These are phyloP conservation scores for Suillus ampliporus DNA, from an alignment of 768 basidiomycete species.

Conservation along the genomic window DNA sequence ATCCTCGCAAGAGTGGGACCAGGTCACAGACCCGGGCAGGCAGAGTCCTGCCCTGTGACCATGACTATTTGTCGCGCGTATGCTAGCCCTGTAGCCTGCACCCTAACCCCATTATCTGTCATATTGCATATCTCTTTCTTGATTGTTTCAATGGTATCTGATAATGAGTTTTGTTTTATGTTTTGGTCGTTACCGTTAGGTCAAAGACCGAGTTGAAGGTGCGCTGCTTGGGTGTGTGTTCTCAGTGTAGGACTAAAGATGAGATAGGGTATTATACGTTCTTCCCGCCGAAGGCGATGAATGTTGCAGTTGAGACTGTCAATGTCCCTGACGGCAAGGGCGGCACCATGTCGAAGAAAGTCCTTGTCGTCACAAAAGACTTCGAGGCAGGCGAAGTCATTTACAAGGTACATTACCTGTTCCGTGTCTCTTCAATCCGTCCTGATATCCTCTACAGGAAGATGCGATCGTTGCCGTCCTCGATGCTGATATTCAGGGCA, in stretches of 20 bases:
- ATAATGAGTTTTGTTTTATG: constrained; percentile 49
- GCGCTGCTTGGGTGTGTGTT: constrained; percentile 43
- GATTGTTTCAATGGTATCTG: constrained; percentile 51
- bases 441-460: constrained; percentile 55
- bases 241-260: constrained; percentile 21
- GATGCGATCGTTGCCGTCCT: constrained; percentile 72
- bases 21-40: constrained; percentile 75
- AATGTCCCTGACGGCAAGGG: constrained; percentile 28
- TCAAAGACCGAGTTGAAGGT: constrained; percentile 76
- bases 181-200: constrained; percentile 46
- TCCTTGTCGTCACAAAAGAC: constrained; percentile 69
- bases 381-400: constrained; percentile 74
- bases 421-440: constrained; percentile 5
- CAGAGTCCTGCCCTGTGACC: constrained; percentile 52
- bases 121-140: constrained; percentile 23
- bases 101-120: constrained; percentile 21
- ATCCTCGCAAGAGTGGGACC: constrained; percentile 92
- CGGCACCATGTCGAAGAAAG: constrained; percentile 47
- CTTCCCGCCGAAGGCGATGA: constrained; percentile 77
- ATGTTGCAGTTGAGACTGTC: constrained; percentile 62
- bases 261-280: constrained; percentile 71
- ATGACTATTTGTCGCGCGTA: constrained; percentile 38
- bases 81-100: constrained; percentile 30
- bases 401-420: constrained; percentile 59
- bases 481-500: constrained; percentile 71